These are phyloP conservation scores for Pseudocercospora eumusae DNA, from an alignment of 2,329 filamentous ascomycete genomes.

Conservation along the genomic window DNA sequence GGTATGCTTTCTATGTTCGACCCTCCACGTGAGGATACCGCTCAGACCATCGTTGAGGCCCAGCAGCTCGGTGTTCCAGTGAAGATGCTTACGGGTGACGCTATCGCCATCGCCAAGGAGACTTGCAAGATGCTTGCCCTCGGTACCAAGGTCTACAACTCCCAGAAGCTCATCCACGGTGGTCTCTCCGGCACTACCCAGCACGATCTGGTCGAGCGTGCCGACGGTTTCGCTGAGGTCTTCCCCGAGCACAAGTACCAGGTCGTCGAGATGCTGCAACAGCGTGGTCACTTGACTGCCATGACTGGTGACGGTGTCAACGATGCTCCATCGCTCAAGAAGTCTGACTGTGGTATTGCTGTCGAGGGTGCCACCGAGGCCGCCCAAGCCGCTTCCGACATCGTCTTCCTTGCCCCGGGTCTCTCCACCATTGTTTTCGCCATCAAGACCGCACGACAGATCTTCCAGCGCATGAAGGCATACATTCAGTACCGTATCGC, in stretches of 20 bases:
- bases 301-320: slow-evolving; percentile 78
- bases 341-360: slow-evolving; percentile 73
- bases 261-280: slow-evolving; percentile 74
- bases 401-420: slow-evolving; percentile 73
- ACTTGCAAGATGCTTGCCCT: slow-evolving; percentile 80
- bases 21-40: slow-evolving; percentile 75
- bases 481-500: slow-evolving; percentile 78
- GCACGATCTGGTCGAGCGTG: slow-evolving; percentile 74
- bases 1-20: slow-evolving; percentile 81
- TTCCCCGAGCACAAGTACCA: slow-evolving; percentile 77
- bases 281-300: slow-evolving; percentile 70
- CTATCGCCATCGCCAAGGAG: slow-evolving; percentile 77
- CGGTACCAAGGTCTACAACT: slow-evolving; percentile 80
- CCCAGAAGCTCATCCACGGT: slow-evolving; percentile 73
- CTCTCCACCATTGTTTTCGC: slow-evolving; percentile 70
- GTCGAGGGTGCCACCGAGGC: slow-evolving; percentile 72
- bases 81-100: slow-evolving; percentile 81
- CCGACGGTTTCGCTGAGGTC: slow-evolving; percentile 72
- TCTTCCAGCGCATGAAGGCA: slow-evolving; percentile 77
- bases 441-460: slow-evolving; percentile 73
- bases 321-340: slow-evolving; percentile 72
- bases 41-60: slow-evolving; percentile 74
- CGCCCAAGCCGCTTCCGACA: slow-evolving; percentile 71
- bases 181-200: slow-evolving; percentile 71
- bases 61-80: slow-evolving; percentile 74